A percentile compares a stretch with the other conserved stretches of the same genome.
Conservation (phyloP, 345 rosid species). For the Populus davidiana region DNA sequence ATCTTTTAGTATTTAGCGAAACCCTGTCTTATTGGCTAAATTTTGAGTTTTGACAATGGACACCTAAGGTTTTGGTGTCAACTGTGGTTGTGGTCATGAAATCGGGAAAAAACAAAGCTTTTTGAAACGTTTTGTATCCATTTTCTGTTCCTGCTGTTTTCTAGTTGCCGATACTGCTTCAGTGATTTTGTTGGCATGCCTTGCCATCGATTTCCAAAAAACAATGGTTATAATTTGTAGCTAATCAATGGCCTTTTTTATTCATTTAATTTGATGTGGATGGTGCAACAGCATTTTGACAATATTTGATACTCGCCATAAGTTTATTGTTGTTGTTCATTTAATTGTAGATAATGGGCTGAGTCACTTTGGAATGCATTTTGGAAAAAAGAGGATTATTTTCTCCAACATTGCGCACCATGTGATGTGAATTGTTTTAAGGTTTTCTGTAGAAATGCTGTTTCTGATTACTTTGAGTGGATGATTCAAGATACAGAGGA, state of each 20-base stretch:
- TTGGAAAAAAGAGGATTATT: neutral
- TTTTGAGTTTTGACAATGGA: neutral
- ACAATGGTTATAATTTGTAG: neutral
- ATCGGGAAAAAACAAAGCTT: no score
- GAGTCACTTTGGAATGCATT: neutral
- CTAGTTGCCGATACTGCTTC: neutral
- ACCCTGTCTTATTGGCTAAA: neutral
- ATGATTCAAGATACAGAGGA: neutral
- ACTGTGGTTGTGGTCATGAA: neutral
- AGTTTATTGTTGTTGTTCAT: neutral
- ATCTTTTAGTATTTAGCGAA: neutral
- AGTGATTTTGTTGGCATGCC: neutral
- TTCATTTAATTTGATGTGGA: neutral
- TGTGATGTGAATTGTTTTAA: neutral
- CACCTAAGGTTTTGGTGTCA: neutral
- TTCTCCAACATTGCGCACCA: neutral
- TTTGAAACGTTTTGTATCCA: no score
- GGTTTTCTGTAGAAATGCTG: neutral
- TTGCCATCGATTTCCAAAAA: neutral
- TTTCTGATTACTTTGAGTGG: neutral
- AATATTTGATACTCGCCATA: neutral
- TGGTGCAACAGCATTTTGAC: neutral
- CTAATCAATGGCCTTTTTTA: neutral
- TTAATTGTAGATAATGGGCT: neutral
- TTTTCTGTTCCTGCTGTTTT: neutral